Base-by-base conservation (phyloP, 306 rosid genomes). In the Alnus glutinosa region DNA sequence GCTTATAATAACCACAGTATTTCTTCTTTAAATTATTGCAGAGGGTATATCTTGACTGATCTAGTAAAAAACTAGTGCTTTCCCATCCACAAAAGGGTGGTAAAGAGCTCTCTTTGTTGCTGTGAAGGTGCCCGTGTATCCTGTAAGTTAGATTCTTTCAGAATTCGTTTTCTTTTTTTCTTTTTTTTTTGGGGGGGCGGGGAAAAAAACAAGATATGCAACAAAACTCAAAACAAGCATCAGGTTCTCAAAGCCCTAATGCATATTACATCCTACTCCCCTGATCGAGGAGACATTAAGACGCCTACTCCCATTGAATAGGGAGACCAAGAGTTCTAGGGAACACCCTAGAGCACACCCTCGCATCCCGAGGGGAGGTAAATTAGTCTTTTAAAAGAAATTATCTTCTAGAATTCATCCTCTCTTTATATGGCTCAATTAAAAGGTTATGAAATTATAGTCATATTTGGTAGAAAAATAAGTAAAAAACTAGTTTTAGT, bases 131-230 rank as follows among this genome's bases (percentile, higher is more conserved):
- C 75, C n/a, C 49, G 23, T 54, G 63, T 66, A 30, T 80, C 85
- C 11, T 9, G 85, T 55, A 74, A 75, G 82, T 84, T 58, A 7
- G 13, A 28, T 68, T 42, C 50, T 42, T 39, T 68, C 32, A n/a
- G 49, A 42, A 68, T 68, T 68, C 13, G 7, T 39, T 39, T 39
- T 4, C 4, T 39, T 39, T 39, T 48, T 48, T 10, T 14, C 49
- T 46, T 46, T 46, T 46, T 46, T 46, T 9, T 46, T 46, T 0
- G 9, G 9, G 49, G 49, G 49, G 37, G 37, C 2, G 49, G 49
- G 10, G 9, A 46, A 46, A 46, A 46, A 46, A 4, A 46, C 1
- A 46, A 46, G 49, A 46, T 46, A 46, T 9, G 8, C 1, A 46
- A 46, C 49, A 46, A 46, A 46, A 5, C 49, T 46, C 49, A 23